These are phyloP conservation scores for Diaporthe sp. DNA, from an alignment of 2,329 filamentous ascomycete species.

Conservation along the genomic window DNA sequence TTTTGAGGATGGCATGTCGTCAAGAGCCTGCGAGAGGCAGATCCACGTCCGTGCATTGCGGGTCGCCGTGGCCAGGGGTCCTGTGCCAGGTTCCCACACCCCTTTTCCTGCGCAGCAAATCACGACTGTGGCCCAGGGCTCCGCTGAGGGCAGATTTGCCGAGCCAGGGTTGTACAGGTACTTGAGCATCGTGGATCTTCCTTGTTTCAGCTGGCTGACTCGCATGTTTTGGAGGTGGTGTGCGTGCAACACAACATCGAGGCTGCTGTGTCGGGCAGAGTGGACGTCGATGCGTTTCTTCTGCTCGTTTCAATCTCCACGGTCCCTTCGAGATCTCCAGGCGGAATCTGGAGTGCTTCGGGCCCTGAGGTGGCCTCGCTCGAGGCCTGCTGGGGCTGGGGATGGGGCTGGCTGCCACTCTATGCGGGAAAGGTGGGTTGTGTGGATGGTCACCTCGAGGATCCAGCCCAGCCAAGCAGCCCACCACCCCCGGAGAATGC, in stretches of 20 bases:
- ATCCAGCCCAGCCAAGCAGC: conserved; percentile 22
- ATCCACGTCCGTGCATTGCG: conserved; percentile 37
- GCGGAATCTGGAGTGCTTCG: conserved; percentile 10
- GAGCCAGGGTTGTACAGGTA: conserved; percentile 37
- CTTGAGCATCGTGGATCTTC: conserved; percentile 38
- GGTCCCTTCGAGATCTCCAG: conserved; percentile 12
- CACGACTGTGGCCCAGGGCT: conserved; percentile 22
- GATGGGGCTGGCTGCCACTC: conserved; percentile 30
- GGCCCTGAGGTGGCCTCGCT: not conserved
- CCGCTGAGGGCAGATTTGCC: conserved; percentile 32
- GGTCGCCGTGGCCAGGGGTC: conserved; percentile 35
- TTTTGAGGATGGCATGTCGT: conserved; percentile 50
- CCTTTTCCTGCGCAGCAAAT: conserved; percentile 34
- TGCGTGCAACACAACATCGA: conserved; percentile 31
- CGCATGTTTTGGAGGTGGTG: conserved; percentile 39
- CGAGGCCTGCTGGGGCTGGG: conserved; percentile 23
- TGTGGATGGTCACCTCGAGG: conserved; percentile 11
- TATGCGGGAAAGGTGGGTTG: conserved; percentile 27
- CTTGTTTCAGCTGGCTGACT: conserved; percentile 41
- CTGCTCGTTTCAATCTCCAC: conserved; percentile 21
- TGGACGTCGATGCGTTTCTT: conserved; percentile 21
- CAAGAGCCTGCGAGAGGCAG: conserved; percentile 43
- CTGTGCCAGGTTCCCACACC: conserved; percentile 27
- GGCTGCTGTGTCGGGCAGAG: conserved; percentile 24
- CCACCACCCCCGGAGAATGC: conserved; percentile 14